phyloP scores from a whole-genome alignment of 176 grass and related monocot species.

The Miscanthus lutarioriparius region DNA sequence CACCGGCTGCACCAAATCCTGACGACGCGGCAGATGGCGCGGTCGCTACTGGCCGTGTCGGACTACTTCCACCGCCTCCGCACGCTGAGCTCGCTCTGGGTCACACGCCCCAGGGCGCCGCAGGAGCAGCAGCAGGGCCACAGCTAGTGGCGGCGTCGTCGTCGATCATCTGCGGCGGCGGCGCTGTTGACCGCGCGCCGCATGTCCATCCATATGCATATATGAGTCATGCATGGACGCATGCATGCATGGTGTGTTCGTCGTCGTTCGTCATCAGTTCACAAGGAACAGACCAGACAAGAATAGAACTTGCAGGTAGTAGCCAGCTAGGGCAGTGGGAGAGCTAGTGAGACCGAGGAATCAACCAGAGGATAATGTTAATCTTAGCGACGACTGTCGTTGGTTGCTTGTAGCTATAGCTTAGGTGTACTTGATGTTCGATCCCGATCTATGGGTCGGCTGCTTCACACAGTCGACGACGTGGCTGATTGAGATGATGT shows the following conservation, averaged over 20 bases:
- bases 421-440: slow-evolving; percentile 10
- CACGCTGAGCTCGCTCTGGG: slow-evolving; percentile 64
- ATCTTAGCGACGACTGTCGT: background rate
- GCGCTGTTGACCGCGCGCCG: background rate
- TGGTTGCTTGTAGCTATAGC: background rate
- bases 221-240: background rate
- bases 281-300: background rate
- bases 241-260: background rate
- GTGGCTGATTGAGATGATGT: background rate
- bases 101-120: slow-evolving; percentile 51
- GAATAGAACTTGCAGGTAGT: background rate
- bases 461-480: background rate
- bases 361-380: background rate
- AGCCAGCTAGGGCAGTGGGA: background rate
- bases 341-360: background rate
- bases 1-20: slow-evolving; percentile 68
- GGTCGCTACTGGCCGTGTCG: slow-evolving; percentile 63
- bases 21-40: slow-evolving; percentile 68
- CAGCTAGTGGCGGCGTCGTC: background rate
- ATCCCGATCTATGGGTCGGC: background rate
- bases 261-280: background rate
- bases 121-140: slow-evolving; percentile 32
- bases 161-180: too few relatives aligned
- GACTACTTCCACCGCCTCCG: slow-evolving; percentile 88
- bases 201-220: background rate